Conservation (phyloP, 2,329 filamentous ascomycete genomes). For the Trichoderma sp. region DNA sequence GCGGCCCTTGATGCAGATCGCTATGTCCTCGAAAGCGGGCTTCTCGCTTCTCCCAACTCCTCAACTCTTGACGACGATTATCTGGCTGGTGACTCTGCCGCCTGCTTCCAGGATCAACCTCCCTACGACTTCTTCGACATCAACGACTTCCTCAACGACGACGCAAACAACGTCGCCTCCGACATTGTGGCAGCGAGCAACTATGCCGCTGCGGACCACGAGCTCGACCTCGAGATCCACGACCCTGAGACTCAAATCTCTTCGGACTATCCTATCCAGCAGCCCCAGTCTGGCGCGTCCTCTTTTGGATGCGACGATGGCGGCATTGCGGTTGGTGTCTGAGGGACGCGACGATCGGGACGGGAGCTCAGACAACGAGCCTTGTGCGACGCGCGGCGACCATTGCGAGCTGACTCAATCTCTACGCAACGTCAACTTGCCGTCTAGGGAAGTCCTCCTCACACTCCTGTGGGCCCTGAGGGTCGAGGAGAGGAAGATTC, state of each 20-base stretch:
- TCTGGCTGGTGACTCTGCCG: slow-evolving; percentile 62
- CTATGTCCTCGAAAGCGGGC: slow-evolving; percentile 74
- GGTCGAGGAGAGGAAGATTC: slow-evolving; percentile 45
- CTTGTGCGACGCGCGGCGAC: slow-evolving; percentile 42
- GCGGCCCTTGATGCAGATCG: slow-evolving; percentile 70
- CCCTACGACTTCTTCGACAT: slow-evolving; percentile 53
- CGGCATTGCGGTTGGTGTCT: slow-evolving; percentile 71
- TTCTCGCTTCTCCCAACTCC: slow-evolving; percentile 72
- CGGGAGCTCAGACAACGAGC: slow-evolving; percentile 40
- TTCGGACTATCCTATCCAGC: slow-evolving; percentile 69
- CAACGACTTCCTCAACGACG: slow-evolving; percentile 58
- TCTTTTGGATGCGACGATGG: slow-evolving; percentile 72
- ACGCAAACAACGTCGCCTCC: slow-evolving; percentile 48
- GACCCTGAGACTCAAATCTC: slow-evolving; percentile 62
- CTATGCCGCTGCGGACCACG: slow-evolving; percentile 55
- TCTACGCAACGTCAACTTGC: slow-evolving; percentile 43
- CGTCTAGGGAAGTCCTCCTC: slow-evolving; percentile 51
- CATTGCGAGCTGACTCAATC: slow-evolving; percentile 40
- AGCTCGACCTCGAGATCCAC: slow-evolving; percentile 55
- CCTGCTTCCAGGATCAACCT: slow-evolving; percentile 46
- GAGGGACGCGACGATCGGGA: slow-evolving; percentile 53
- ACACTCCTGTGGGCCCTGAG: slow-evolving; percentile 51
- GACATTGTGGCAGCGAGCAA: slow-evolving; percentile 53
- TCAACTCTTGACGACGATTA: slow-evolving; percentile 67
- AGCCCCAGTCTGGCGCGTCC: slow-evolving; percentile 75